Base-by-base conservation (phyloP, 1,139 yeast species). In the Yamadazyma aaseri region DNA sequence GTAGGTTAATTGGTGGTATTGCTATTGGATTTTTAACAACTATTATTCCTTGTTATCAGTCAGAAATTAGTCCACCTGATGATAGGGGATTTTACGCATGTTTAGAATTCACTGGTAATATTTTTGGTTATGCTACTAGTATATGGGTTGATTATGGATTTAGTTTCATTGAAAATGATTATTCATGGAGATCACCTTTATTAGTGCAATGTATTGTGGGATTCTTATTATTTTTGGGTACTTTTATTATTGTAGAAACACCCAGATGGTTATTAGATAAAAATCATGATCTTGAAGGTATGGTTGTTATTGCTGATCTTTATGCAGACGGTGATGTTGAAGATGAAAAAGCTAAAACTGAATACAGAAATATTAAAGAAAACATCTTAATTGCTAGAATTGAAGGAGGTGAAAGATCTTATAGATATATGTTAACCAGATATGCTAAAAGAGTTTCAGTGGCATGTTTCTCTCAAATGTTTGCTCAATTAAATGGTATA, bases 21-120 rank as follows among this genome's bases (percentile, higher is more conserved):
- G 96, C 96, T 11, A 90, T 90, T 29, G 97, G 97, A 9, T 73
- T 86, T 51, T 69, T 90, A 36, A 83, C 95, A n/a, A 86, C 96
- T 5, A 86, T 89, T 34, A 94, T 92, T n/a, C 97, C 97, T 0
- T 86, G 92, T 32, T 90, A 87, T 58, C 96, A 89, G 61, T 77
- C 87, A 5, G 97, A 90, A 56, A 86, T 90, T 40, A 81, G 94
- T 25, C 95, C 95, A 11, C 89, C 96, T 1, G 83, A 84, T 43
- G 86, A 83, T 46, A 71, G 97, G 41, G 97, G 97, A 1, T 78
- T 83, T 50, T 74, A 86, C 38, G 96, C 96, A 0, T 87, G 96
- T 52, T 80, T 89, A 30, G 96, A 90, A 60, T 90, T 89, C 58
- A 86, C 97, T 0, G 96, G 96, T 3, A 89, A 89, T 55, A 82